Evolutionary conservation across 2,329 filamentous ascomycete genomes (phyloP), one percentile per base, ranked within the genome.

Genomic region (Sclerotiophoma versabilis): DNA sequence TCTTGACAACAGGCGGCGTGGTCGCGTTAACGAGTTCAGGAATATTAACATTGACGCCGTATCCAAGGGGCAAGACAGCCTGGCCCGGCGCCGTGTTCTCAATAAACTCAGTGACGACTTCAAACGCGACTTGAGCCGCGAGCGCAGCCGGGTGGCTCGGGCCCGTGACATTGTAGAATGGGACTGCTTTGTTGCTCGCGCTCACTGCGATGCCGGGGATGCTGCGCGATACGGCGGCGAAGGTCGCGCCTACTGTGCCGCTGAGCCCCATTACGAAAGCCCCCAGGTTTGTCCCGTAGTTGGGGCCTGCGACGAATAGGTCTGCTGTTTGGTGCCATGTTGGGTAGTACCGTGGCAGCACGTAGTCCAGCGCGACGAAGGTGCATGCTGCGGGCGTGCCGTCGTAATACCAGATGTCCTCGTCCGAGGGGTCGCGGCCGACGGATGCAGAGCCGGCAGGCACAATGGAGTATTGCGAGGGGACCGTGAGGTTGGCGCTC

Each of bases 351-450:
- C 62, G 61, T 4, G 83, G 82, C 14, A 85, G 73, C 8, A 86
- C 80, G 37, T 81, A 84, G 72, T 85, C 82, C 5, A 85, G 76
- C 2, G 79, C 83, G 5, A 86, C 81, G 52, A 84, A 81, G 1
- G 81, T 82, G 60, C 80, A 83, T 0, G 83, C 79, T 0, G 81
- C 81, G 0, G 84, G 82, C 0, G 83, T 86, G 19, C 83, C 83
- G 47, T 85, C 83, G 70, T 85, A 86, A 64, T 86, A 85, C 81
- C 81, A 86, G 58, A 86, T 83, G 55, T 83, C 77, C 46, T 74
- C 73, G 51, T 85, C 81, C 17, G 69, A 65, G 11, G 81, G 82
- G 59, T 85, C 82, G 14, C 71, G 75, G 38, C 84, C 83, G 20
- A 83, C 55, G 0, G 79, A 78, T 3, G 80, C 80, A 0, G 77